Conservation (phyloP, 2,329 filamentous ascomycete species). For the Cryphonectria naterciae region DNA sequence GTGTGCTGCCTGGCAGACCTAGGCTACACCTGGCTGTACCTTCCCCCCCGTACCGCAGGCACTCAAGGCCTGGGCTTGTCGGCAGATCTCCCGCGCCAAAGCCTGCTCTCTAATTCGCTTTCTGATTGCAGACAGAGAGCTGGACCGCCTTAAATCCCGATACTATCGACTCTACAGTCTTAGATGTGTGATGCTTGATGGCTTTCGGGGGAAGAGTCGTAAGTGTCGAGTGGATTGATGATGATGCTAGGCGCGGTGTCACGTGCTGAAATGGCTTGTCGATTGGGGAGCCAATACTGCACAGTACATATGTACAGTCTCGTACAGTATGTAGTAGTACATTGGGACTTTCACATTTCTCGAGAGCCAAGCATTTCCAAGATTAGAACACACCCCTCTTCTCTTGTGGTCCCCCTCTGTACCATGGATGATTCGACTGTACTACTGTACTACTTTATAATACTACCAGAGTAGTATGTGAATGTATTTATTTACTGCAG, state of each 20-base stretch:
- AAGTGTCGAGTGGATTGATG: not conserved
- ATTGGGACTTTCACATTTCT: too few species aligned
- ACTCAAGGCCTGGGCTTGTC: not conserved
- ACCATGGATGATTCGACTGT: not conserved
- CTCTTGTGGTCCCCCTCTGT: not conserved
- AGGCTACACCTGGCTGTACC: not conserved
- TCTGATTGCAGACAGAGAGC: not conserved
- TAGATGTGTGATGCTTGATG: not conserved
- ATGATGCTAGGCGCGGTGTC: conserved; percentile 13
- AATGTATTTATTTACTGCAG: not conserved
- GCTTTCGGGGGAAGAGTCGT: not conserved
- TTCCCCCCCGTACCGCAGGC: not conserved
- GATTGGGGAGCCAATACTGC: not conserved
- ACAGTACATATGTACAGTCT: not conserved
- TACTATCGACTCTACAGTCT: not conserved
- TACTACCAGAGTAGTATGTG: not conserved
- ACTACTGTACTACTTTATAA: too few species aligned
- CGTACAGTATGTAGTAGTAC: not conserved
- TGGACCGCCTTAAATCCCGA: not conserved
- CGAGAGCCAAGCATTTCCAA: not conserved
- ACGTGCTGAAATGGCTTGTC: not conserved
- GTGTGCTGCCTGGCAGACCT: not conserved
- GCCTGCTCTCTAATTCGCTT: not conserved
- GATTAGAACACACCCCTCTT: not conserved
- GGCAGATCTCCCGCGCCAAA: not conserved